phyloP scores from a whole-genome alignment of 768 basidiomycete genomes.

The Lactarius psammicola region DNA sequence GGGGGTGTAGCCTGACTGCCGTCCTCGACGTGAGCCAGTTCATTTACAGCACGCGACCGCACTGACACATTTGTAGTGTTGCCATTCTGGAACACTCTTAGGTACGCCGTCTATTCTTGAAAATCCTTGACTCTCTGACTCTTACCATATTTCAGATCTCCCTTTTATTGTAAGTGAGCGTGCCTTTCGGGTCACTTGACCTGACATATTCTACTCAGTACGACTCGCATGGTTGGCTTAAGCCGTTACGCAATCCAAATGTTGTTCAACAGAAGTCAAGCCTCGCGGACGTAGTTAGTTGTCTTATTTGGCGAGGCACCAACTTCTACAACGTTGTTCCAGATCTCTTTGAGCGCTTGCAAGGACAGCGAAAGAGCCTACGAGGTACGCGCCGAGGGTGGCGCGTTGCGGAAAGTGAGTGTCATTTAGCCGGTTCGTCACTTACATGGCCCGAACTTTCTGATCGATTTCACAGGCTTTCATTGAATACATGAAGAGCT shows the following conservation, averaged over 20 bases:
- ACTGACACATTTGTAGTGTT: background rate
- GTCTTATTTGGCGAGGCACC: background rate
- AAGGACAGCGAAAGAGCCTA: background rate
- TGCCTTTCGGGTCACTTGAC: background rate
- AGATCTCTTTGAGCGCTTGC: slow-evolving; percentile 11
- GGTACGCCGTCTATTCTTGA: background rate
- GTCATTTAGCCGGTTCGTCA: background rate
- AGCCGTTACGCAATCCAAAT: background rate
- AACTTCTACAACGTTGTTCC: background rate
- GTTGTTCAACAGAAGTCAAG: background rate
- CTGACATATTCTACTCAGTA: slow-evolving; percentile 2
- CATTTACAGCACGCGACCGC: too few relatives aligned
- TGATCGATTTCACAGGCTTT: slow-evolving; percentile 3
- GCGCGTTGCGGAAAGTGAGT: background rate
- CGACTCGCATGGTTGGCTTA: background rate
- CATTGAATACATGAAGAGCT: background rate
- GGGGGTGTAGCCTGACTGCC: slow-evolving; percentile 11
- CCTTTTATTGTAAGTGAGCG: background rate
- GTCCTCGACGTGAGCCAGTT: slow-evolving; percentile 10
- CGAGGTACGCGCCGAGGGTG: background rate
- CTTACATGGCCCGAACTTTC: background rate
- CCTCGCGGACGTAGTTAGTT: slow-evolving; percentile 4
- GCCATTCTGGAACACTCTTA: slow-evolving; percentile 9
- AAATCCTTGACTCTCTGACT: background rate
- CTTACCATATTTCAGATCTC: slow-evolving; percentile 10